Evolutionary conservation across 2,329 filamentous ascomycete species (phyloP).

Genomic region (Magnaporthales sp.): DNA sequence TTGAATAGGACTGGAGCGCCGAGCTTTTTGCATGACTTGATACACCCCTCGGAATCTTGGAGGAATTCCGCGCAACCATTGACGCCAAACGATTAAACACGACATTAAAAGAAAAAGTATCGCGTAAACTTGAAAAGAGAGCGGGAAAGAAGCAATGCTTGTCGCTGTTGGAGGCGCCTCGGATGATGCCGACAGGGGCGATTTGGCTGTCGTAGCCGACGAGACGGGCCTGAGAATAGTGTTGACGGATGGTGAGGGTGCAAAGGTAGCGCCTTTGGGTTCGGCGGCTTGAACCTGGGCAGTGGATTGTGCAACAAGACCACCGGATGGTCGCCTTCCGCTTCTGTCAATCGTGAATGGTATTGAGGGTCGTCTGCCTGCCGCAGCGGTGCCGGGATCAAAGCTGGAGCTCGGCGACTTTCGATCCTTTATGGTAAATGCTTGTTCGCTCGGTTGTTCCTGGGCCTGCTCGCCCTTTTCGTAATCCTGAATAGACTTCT

Average conservation of each 20-base stretch:
- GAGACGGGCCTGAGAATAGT: background rate
- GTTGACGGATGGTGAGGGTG: background rate
- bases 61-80: background rate
- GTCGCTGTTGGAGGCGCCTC: background rate
- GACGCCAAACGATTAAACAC: background rate
- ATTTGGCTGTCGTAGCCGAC: background rate
- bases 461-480: background rate
- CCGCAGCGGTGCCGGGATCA: background rate
- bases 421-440: background rate
- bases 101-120: background rate
- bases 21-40: background rate
- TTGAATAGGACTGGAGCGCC: background rate
- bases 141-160: background rate
- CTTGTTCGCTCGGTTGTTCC: background rate
- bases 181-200: background rate
- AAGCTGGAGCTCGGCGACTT: background rate
- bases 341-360: background rate
- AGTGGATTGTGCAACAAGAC: background rate
- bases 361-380: background rate
- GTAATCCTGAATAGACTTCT: background rate
- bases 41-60: background rate
- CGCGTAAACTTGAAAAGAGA: background rate
- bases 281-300: background rate
- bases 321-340: background rate
- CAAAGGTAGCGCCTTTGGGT: background rate